These are phyloP conservation scores for Yamadazyma oceani DNA, from an alignment of 1,139 yeast species.

Conservation along the genomic window DNA sequence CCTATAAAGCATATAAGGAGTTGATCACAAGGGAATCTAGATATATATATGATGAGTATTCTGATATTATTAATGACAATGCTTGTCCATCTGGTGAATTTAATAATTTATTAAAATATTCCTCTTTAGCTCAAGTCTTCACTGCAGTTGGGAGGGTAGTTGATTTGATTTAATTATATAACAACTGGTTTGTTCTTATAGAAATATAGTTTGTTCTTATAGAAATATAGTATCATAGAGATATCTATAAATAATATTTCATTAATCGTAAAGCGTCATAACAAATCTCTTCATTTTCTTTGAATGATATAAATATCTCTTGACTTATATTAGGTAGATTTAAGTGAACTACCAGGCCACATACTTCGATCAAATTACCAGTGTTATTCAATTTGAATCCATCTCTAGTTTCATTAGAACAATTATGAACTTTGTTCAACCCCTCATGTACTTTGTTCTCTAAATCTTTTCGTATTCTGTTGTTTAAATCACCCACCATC, in stretches of 20 bases:
- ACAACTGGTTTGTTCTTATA: slow-evolving; percentile 2
- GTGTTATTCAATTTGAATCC: slow-evolving; percentile 4
- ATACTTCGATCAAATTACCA: slow-evolving; percentile 8
- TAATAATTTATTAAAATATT: slow-evolving; percentile 17
- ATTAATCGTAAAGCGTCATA: slow-evolving; percentile 12
- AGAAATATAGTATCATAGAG: no score
- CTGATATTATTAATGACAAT: slow-evolving; percentile 4
- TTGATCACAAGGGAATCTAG: slow-evolving; percentile 24
- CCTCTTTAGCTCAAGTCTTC: slow-evolving; percentile 25
- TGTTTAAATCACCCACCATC: slow-evolving; percentile 3
- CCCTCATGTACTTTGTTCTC: slow-evolving; percentile 7
- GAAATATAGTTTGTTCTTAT: slow-evolving; percentile 1
- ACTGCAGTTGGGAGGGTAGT: slow-evolving; percentile 20
- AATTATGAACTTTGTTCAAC: no score
- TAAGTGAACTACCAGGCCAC: slow-evolving; percentile 1
- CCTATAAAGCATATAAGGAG: slow-evolving; percentile 21
- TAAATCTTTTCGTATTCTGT: slow-evolving; percentile 6
- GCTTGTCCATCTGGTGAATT: slow-evolving; percentile 15
- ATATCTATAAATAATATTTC: slow-evolving; percentile 13
- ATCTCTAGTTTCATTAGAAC: slow-evolving; percentile 1
- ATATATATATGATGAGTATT: slow-evolving; percentile 20
- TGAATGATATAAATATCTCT: slow-evolving; percentile 7
- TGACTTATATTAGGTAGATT: slow-evolving; percentile 11
- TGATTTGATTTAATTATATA: slow-evolving; percentile 12
- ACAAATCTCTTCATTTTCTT: slow-evolving; percentile 11